phyloP scores from a whole-genome alignment of 306 rosid genomes.

The Quercus bicolor region DNA sequence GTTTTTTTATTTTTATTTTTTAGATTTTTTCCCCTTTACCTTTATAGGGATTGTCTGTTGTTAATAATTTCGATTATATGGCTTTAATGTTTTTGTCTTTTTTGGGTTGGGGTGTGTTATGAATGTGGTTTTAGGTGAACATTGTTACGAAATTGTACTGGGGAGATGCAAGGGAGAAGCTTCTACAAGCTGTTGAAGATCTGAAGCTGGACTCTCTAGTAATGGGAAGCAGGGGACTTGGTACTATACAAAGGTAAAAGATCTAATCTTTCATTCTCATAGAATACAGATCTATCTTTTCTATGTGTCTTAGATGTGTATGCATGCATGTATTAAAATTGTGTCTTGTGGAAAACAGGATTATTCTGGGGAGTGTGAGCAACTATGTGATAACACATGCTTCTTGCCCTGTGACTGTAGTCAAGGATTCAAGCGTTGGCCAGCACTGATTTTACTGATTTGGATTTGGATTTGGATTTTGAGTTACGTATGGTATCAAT shows the following conservation, averaged over 20 bases:
- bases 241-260: constrained; percentile 57
- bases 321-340: neutral
- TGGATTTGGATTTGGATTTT: neutral
- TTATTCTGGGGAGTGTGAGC: constrained; percentile 88
- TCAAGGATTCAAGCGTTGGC: constrained; percentile 48
- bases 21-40: neutral
- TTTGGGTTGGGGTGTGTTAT: neutral
- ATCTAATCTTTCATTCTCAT: neutral
- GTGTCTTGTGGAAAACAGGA: constrained; percentile 40
- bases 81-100: neutral
- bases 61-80: neutral
- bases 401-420: constrained; percentile 75
- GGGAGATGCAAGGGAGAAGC: constrained; percentile 96
- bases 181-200: constrained; percentile 66
- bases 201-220: constrained; percentile 78
- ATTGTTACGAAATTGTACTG: constrained; percentile 69
- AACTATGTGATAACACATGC: constrained; percentile 60
- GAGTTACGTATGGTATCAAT: neutral
- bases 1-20: constrained; percentile 15
- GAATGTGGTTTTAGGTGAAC: constrained; percentile 34
- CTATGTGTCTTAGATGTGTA: neutral
- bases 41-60: neutral
- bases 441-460: neutral
- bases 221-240: constrained; percentile 90
- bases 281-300: no score